Evolutionary conservation across 225 moss, liverwort and hornwort genomes (phyloP).

Genomic region (Marchantia polymorpha): DNA sequence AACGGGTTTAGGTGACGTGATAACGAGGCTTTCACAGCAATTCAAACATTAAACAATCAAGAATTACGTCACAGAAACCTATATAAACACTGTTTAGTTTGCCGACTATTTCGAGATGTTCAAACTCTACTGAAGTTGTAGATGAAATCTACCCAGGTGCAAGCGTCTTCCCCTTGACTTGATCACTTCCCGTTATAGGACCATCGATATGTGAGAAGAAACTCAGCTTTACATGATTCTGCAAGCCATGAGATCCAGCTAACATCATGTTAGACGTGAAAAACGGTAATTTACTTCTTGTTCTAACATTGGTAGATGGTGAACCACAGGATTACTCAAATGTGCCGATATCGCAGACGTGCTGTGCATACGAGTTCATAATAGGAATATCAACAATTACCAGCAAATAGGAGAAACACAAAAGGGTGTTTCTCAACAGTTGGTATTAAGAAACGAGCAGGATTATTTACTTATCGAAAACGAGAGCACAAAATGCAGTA

Average conservation of each 20-base stretch:
- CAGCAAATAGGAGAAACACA: too few species aligned
- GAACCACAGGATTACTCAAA: too few species aligned
- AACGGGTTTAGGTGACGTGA: not conserved
- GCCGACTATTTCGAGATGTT: not conserved
- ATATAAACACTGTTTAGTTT: not conserved
- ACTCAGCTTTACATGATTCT: slow-evolving; percentile 64
- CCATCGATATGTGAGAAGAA: slow-evolving; percentile 84
- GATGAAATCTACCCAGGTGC: slow-evolving; percentile 59
- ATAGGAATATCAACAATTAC: too few species aligned
- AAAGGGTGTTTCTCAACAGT: too few species aligned
- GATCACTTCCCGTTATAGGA: slow-evolving; percentile 67
- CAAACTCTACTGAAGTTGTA: not conserved
- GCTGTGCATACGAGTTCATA: too few species aligned
- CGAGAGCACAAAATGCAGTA: not conserved
- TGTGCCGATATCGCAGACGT: too few species aligned
- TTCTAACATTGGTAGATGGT: too few species aligned
- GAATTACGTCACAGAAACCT: not conserved
- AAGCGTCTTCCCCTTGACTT: slow-evolving; percentile 63
- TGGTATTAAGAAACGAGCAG: not conserved
- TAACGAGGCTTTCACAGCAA: not conserved
- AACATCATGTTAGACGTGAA: not conserved
- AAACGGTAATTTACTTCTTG: not conserved
- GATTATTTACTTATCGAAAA: not conserved
- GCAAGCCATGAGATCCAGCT: slow-evolving; percentile 25
- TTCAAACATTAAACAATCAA: not conserved